Evolutionary conservation across 1,139 yeast genomes (phyloP), one percentile per base, ranked within the genome.

Genomic region (Candida freyschussii): DNA sequence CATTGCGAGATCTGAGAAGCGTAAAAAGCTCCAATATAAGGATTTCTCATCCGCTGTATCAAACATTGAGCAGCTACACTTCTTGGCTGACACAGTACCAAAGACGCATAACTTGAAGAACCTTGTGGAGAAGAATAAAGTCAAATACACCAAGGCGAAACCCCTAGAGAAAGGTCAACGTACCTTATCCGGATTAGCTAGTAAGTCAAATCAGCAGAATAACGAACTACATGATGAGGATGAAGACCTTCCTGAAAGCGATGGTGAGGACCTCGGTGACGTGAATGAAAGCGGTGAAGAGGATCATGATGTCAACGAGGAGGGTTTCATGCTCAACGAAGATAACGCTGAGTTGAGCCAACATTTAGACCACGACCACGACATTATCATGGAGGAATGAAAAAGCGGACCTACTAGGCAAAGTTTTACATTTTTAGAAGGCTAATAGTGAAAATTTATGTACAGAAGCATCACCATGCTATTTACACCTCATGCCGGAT

Each of bases 11-110:
- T 65, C 77, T 36, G 86, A 78, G 22, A 76, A 77, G 44, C 65
- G 94, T 33, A 80, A 81, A 62, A 80, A 79, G 47, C 60, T 85
- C 17, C 69, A 67, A 31, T 87, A 87, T 56, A 72, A 74, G 37
- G 96, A 89, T 54, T 70, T 86, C 52, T 76, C 93, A 26, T 66
- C 69, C 22, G 89, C 86, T 2, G 94, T 85, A 1, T 54, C 71
- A 14, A 66, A 69, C 33, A 75, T 73, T 41, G 94, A 83, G 34
- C 71, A 81, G 22, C 69, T 85, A 37, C 67, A 69, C 32, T 89
- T 89, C 52, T 64, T 89, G 14, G 52, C 53, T 15, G 87, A 80
- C 43, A 71, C 82, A 1, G 74, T 80, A 5, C 93, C 93, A 7
- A 74, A 74, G 48, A 70, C 81, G 0, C 67, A 65, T 15, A 69